Evolutionary conservation across 2,329 filamentous ascomycete species (phyloP).

Genomic region (Berkeleyomyces rouxiae): DNA sequence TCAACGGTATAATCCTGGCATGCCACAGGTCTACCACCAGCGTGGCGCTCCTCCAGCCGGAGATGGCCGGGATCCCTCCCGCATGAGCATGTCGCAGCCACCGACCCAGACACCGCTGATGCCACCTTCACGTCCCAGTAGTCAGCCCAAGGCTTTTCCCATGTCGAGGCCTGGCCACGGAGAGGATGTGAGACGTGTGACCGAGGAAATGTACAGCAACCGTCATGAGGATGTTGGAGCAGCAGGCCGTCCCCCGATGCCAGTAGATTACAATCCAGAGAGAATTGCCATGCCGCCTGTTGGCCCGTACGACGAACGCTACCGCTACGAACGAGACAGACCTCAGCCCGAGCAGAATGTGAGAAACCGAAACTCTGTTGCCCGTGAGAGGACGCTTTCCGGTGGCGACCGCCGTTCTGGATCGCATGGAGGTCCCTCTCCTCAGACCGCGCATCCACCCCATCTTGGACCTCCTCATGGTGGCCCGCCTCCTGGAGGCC

Average conservation of each 20-base stretch:
- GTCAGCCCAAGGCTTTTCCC: conserved; percentile 34
- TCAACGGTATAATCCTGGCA: conserved; percentile 34
- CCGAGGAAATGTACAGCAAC: conserved; percentile 30
- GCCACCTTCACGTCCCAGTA: conserved; percentile 33
- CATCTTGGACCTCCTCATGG: not conserved
- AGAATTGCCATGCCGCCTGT: conserved; percentile 26
- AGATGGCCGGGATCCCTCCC: conserved; percentile 26
- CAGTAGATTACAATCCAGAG: conserved; percentile 37
- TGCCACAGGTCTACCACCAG: conserved; percentile 38
- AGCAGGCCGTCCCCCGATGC: conserved; percentile 20
- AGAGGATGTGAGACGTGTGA: conserved; percentile 29
- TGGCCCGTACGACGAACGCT: conserved; percentile 36
- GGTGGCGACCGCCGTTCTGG: not conserved
- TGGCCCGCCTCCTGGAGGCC: not conserved
- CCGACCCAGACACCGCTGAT: conserved; percentile 17
- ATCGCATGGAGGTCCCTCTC: not conserved
- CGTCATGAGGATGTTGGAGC: conserved; percentile 26
- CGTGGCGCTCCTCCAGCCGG: conserved; percentile 30
- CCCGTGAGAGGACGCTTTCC: conserved; percentile 7
- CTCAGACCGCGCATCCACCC: not conserved
- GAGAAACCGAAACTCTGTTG: not conserved
- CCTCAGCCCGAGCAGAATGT: conserved; percentile 5
- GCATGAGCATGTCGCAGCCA: conserved; percentile 14
- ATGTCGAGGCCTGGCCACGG: conserved; percentile 22
- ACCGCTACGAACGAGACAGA: conserved; percentile 25